A percentile compares a stretch with the other conserved stretches of the same genome.
Conservation (phyloP, 495 filamentous ascomycete species). For the Choiromyces venosus region DNA sequence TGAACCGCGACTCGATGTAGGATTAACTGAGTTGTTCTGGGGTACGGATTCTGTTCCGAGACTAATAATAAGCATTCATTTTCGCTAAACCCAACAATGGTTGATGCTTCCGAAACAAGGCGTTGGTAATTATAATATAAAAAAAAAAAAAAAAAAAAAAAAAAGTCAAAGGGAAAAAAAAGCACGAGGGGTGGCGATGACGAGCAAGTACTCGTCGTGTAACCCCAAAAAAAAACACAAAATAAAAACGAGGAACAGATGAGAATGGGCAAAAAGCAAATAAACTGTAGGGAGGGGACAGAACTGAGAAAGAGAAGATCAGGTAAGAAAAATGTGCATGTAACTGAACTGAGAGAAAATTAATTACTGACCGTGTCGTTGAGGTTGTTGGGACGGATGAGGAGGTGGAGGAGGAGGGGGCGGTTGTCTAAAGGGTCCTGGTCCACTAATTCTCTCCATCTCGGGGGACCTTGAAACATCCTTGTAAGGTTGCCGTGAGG, state of each 20-base stretch:
- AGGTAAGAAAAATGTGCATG: background rate
- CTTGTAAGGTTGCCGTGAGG: constrained; percentile 29
- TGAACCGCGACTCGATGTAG: constrained; percentile 33
- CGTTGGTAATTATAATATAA: too few relatives aligned
- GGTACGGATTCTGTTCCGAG: constrained; percentile 38
- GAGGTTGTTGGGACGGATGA: constrained; percentile 29
- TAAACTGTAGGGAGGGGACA: constrained; percentile 19
- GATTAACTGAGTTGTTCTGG: constrained; percentile 38
- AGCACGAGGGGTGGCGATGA: constrained; percentile 29
- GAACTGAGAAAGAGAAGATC: constrained; percentile 19
- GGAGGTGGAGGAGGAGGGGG: constrained; percentile 26
- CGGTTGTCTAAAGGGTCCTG: constrained; percentile 28
- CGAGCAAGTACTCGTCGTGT: constrained; percentile 33
- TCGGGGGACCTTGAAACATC: constrained; percentile 38
- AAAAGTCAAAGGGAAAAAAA: constrained; percentile 34
- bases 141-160: too few relatives aligned
- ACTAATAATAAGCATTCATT: constrained; percentile 31
- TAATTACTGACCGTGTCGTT: constrained; percentile 37
- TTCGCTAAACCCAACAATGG: constrained; percentile 22
- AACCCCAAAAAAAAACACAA: constrained; percentile 22
- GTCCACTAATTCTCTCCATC: constrained; percentile 36
- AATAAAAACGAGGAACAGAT: constrained; percentile 9
- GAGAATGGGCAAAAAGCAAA: constrained; percentile 32
- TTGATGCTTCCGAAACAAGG: constrained; percentile 28
- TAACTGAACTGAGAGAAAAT: constrained; percentile 16